Base-by-base conservation (phyloP, 176 grass and related monocot genomes). In the Pharus latifolius region DNA sequence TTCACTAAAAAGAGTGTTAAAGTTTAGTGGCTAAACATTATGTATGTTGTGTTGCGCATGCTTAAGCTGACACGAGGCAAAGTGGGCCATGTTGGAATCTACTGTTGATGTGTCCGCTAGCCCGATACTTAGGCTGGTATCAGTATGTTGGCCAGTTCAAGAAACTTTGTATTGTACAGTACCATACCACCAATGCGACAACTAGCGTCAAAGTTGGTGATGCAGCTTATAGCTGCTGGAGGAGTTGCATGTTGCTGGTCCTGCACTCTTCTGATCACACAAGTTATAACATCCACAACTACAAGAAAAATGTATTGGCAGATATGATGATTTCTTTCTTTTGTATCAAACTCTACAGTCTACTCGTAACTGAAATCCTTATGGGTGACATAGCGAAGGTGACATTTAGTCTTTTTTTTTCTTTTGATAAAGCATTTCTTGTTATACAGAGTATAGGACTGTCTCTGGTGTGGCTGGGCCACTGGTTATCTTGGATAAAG, bases 401-500 rank as follows among this genome's bases (percentile, higher is more conserved):
- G 44, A 49, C 24, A 47, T 47, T 47, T 9, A 6, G 4, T 47
- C 16, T 47, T 6, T 18, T 17, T 18, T 17, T 47, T 18, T 47
- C 16, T 17, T 63, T 13, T 75, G 49, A 17, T 65, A 46, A 63
- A 58, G 22, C 5, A 40, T 33, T 73, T 67, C 29, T 67, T 59
- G 17, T 5, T 47, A 12, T 24, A n/a, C 78, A 97, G 94, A 97
- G 78, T 97, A 97, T 81, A 97, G 94, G 66, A 97, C 94, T 10
- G 81, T 97, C 35, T 97, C 94, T 83, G 94, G 94, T 73, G 94
- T 97, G 40, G 94, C 94, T 11, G 94, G 94, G 75, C 94, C 94
- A 78, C 66, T 97, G 41, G 94, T 97, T 80, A 97, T 97, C 61
- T 81, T 97, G 89, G 94, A 97, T 2, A 97, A 97, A 97, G 94